phyloP scores from a whole-genome alignment of 2,329 filamentous ascomycete species.

The Chalaropsis thielavioides region DNA sequence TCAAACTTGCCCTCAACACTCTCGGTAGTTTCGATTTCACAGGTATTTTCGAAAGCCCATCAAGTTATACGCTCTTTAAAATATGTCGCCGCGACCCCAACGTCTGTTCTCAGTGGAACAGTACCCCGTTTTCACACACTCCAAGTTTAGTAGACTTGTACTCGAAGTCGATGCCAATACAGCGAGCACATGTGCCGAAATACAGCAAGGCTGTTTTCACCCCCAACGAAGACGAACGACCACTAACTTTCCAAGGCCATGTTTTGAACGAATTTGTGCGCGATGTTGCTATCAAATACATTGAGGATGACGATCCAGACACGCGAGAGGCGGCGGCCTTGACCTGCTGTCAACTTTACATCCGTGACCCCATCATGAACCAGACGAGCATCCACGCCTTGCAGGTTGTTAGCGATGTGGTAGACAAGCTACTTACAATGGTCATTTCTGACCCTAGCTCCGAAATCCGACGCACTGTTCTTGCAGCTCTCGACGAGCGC shows the following conservation, averaged over 20 bases:
- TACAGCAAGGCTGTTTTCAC: conserved; percentile 10
- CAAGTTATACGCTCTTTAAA: conserved; percentile 15
- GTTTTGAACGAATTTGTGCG: conserved; percentile 96
- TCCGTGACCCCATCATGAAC: conserved; percentile 92
- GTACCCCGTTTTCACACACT: background rate
- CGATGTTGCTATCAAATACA: conserved; percentile 94
- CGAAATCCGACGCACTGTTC: conserved; percentile 75
- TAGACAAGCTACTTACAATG: conserved; percentile 89
- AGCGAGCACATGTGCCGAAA: background rate
- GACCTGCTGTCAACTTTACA: conserved; percentile 95
- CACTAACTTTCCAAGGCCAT: conserved; percentile 38
- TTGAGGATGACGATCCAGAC: conserved; percentile 87
- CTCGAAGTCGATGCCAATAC: background rate
- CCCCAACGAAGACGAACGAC: background rate
- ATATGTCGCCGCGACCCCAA: background rate
- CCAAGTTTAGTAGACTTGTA: background rate
- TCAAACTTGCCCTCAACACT: conserved; percentile 85
- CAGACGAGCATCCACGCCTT: conserved; percentile 95
- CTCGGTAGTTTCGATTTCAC: conserved; percentile 96
- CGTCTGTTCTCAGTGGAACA: conserved; percentile 7
- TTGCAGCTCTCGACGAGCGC: conserved; percentile 76
- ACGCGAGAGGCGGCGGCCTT: conserved; percentile 89
- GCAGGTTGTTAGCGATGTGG: conserved; percentile 93
- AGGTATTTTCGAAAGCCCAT: conserved; percentile 14
- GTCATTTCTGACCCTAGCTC: conserved; percentile 85